Evolutionary conservation across 1,284 basidiomycete genomes (phyloP), one percentile per base, ranked within the genome.

Genomic region (Irpex sp.): DNA sequence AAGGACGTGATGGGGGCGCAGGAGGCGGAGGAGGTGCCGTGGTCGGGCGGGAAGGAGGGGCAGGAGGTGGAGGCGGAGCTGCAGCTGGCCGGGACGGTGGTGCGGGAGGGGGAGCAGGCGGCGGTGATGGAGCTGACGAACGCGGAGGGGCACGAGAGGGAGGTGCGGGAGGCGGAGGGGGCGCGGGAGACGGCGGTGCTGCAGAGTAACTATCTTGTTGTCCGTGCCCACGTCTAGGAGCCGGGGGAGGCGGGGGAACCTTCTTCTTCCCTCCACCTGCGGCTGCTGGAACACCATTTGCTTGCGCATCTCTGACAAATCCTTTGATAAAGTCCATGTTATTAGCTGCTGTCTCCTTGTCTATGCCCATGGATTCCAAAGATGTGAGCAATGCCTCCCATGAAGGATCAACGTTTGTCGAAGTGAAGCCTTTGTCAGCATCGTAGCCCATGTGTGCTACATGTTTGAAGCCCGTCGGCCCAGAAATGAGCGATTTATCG

Each of bases 391-490:
- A 78, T 0, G 88, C 81, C 63, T 89, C 83, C 97, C 97, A 99
- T 6, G 90, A 94, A 3, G 93, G 89, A 76, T 98, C 97, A n/a
- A 98, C 93, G 64, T 93, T 93, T 39, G 84, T 84, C 1, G 91
- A 92, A 0, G 89, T 90, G 75, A 95, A 98, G 4, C 95, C 95
- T 47, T 88, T 86, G 68, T 97, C 88, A 0, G 86, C 75, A 68
- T 97, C 92, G 75, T 92, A 98, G 26, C 95, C 95, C 93, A 99
- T 97, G 73, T 98, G 96, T 0, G 93, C 94, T 53, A 97, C 84
- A 72, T 98, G 96, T 67, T 88, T 84, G 81, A 98, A 98, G 3
- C 91, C 91, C 15, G 86, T 86, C 1, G 96, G 95, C 0, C 83
- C 91, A 9, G 93, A 94, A 61, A 98, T 98, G 81, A 93, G 86